These are phyloP conservation scores for Saraca asoca DNA, from an alignment of 331 rosid species.

Conservation along the genomic window DNA sequence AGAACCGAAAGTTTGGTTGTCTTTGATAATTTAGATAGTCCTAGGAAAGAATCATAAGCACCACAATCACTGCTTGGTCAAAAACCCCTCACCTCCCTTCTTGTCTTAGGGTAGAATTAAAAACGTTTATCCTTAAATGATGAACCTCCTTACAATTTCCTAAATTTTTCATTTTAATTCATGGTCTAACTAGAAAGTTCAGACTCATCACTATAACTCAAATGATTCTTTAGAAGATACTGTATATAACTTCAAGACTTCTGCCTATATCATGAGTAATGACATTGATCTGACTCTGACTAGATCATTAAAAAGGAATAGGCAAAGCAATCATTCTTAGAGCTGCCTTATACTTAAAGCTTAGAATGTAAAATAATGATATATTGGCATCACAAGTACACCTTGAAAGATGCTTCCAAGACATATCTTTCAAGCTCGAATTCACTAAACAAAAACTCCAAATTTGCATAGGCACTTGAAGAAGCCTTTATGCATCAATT, in stretches of 20 bases:
- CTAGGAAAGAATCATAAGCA: not conserved
- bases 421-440: too few species aligned
- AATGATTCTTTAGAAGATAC: not conserved
- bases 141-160: not conserved
- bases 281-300: not conserved
- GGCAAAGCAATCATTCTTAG: not conserved
- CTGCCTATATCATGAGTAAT: not conserved
- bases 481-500: too few species aligned
- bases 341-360: not conserved
- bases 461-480: too few species aligned
- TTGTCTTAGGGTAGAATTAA: not conserved
- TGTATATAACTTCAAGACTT: not conserved
- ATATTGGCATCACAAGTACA: not conserved
- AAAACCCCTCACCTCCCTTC: not conserved
- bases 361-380: not conserved
- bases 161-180: not conserved
- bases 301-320: not conserved
- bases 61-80: not conserved
- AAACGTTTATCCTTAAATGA: not conserved
- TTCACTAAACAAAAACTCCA: too few species aligned
- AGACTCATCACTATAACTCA: not conserved
- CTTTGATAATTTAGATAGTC: not conserved
- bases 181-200: not conserved
- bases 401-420: too few species aligned
- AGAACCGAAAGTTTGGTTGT: not conserved